Conservation (phyloP, 306 rosid genomes). For the Acacia confusa region DNA sequence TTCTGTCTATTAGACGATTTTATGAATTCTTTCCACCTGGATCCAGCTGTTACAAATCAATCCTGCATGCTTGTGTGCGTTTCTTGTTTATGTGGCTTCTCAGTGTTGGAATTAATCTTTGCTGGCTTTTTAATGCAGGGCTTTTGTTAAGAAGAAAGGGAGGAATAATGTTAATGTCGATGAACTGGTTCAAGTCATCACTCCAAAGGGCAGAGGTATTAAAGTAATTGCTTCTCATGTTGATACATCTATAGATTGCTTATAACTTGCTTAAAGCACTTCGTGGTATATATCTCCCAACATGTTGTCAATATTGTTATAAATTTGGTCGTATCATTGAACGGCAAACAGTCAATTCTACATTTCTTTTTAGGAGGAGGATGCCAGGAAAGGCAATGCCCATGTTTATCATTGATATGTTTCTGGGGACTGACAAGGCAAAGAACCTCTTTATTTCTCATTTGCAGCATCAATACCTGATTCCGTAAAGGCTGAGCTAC, state of each 20-base stretch:
- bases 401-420: neutral
- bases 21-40: neutral
- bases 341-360: neutral
- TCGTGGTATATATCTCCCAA: neutral
- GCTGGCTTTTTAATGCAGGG: constrained; percentile 38
- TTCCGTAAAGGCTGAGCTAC: constrained; percentile 79
- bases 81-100: constrained; percentile 8
- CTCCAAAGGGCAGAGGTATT: constrained; percentile 89
- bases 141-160: constrained; percentile 83
- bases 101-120: constrained; percentile 10
- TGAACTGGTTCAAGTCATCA: constrained; percentile 80
- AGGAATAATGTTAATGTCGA: constrained; percentile 80
- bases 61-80: neutral
- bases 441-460: constrained; percentile 6
- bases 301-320: neutral
- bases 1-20: neutral
- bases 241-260: neutral
- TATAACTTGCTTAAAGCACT: neutral
- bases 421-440: neutral
- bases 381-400: neutral
- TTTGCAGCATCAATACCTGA: constrained; percentile 83
- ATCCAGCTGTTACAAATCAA: neutral
- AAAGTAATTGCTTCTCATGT: constrained; percentile 5
- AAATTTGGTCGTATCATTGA: neutral
- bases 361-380: neutral